phyloP scores from a whole-genome alignment of 2,329 filamentous ascomycete species.

The Stagonosporopsis vannaccii region DNA sequence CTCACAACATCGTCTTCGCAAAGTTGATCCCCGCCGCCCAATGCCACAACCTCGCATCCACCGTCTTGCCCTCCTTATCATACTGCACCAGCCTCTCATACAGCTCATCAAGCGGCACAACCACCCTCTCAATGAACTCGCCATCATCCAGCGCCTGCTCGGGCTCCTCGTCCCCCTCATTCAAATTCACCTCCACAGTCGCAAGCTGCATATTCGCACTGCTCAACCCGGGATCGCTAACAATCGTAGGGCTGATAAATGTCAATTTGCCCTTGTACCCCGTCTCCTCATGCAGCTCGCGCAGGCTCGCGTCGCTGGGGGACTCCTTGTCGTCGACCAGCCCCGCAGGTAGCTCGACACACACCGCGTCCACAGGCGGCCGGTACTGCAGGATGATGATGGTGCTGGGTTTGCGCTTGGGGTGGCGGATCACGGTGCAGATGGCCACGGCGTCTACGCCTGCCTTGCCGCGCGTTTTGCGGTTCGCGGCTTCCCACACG shows the following conservation, averaged over 20 bases:
- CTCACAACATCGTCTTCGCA: slow-evolving; percentile 45
- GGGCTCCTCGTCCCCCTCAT: slow-evolving; percentile 59
- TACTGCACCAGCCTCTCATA: slow-evolving; percentile 61
- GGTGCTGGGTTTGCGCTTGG: slow-evolving; percentile 56
- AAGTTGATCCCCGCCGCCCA: slow-evolving; percentile 67
- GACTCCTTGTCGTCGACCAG: slow-evolving; percentile 66
- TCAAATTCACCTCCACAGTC: slow-evolving; percentile 64
- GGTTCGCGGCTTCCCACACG: slow-evolving; percentile 59
- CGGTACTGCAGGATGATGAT: slow-evolving; percentile 68
- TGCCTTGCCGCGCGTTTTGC: slow-evolving; percentile 61
- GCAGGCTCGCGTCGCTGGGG: slow-evolving; percentile 62
- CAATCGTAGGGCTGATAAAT: slow-evolving; percentile 69
- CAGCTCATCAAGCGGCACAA: slow-evolving; percentile 64
- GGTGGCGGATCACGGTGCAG: slow-evolving; percentile 61
- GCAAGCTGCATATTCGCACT: slow-evolving; percentile 68
- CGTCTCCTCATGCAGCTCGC: slow-evolving; percentile 69
- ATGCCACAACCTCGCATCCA: slow-evolving; percentile 67
- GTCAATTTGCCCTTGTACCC: slow-evolving; percentile 63
- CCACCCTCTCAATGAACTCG: slow-evolving; percentile 67
- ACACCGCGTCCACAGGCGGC: slow-evolving; percentile 64
- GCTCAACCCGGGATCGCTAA: slow-evolving; percentile 68
- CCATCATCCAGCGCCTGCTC: slow-evolving; percentile 67
- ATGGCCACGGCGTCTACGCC: slow-evolving; percentile 68
- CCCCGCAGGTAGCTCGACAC: slow-evolving; percentile 67
- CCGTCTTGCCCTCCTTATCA: slow-evolving; percentile 57